Base-by-base conservation (phyloP, 495 filamentous ascomycete species). In the Endocarpon pusillum region DNA sequence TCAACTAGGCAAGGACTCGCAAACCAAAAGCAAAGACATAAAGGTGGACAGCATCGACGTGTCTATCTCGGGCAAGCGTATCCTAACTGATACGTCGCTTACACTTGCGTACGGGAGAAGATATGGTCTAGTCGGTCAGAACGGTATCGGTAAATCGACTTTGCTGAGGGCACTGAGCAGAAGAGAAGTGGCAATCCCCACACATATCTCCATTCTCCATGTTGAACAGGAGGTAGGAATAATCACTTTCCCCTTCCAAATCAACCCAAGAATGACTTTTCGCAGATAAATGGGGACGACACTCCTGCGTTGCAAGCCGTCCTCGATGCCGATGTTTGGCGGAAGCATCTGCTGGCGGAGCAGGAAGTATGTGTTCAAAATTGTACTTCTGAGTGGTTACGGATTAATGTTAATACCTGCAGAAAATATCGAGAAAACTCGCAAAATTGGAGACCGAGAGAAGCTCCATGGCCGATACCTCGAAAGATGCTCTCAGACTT, bases 131-230 rank as follows among this genome's bases (percentile, higher is more conserved):
- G 89, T 96, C 36, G 89, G 89, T 64, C 78, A 94, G 62, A 99
- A 99, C 68, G 89, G 89, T 84, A 86, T 99, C 37, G 89, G 89
- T 66, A 99, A 99, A 70, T 85, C 78, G 58, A 99, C 89, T 10
- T 62, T 99, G 33, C 67, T 99, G 32, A 67, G 87, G 31, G 89
- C 91, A 6, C 59, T 99, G 38, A 92, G 87, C 42, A 73, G 85
- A 42, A 73, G 89, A 79, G 89, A 99, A 50, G 65, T 99, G 31
- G 68, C 89, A 7, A 79, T 99, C 52, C 89, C 89, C 11, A 87
- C 76, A 0, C 91, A 99, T 46, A 96, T 99, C 34, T 94, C 89
- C 11, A 99, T 99, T 67, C 65, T 99, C 11, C 89, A 96, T 65
- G 89, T 99, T 32, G 91, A 94, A 51, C 89, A 99, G 69, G 89